phyloP scores from a whole-genome alignment of 2,329 filamentous ascomycete genomes.

The Macrophomina phaseolina region DNA sequence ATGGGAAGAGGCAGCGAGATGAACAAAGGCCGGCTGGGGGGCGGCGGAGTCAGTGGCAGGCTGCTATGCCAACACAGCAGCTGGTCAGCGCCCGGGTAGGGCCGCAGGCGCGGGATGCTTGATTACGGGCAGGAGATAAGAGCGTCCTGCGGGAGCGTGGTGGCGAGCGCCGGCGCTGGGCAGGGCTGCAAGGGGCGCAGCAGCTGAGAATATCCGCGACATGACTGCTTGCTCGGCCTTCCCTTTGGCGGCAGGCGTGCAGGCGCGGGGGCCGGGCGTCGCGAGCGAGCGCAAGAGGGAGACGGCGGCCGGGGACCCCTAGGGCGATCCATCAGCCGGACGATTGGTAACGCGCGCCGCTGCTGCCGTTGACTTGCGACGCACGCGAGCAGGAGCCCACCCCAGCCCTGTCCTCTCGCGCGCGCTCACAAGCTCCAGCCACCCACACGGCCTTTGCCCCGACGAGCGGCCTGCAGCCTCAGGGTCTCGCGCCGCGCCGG shows the following conservation, averaged over 20 bases:
- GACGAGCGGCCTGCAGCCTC: not conserved
- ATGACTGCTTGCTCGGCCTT: not conserved
- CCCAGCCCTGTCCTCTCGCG: not conserved
- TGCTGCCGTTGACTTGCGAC: not conserved
- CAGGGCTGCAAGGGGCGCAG: slow-evolving; percentile 22
- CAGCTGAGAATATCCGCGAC: slow-evolving; percentile 8
- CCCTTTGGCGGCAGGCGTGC: not conserved
- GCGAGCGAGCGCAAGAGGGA: not conserved
- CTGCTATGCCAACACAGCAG: slow-evolving; percentile 5
- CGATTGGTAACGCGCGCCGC: slow-evolving; percentile 13
- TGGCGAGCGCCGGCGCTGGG: slow-evolving; percentile 5
- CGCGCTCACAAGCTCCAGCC: not conserved
- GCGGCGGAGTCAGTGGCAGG: not conserved
- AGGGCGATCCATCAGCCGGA: not conserved
- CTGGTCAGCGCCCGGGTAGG: not conserved
- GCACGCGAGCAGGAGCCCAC: slow-evolving; percentile 8
- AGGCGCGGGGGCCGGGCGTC: not conserved
- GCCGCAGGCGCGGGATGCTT: slow-evolving; percentile 12
- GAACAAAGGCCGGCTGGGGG: not conserved
- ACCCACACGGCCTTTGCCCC: slow-evolving; percentile 8
- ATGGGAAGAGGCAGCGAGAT: slow-evolving; percentile 30
- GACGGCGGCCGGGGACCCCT: not conserved
- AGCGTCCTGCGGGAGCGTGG: not conserved
- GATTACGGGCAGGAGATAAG: slow-evolving; percentile 16
- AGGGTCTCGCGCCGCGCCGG: not conserved